Conservation (phyloP, 1,139 yeast species). For the Meyerozyma sp. region DNA sequence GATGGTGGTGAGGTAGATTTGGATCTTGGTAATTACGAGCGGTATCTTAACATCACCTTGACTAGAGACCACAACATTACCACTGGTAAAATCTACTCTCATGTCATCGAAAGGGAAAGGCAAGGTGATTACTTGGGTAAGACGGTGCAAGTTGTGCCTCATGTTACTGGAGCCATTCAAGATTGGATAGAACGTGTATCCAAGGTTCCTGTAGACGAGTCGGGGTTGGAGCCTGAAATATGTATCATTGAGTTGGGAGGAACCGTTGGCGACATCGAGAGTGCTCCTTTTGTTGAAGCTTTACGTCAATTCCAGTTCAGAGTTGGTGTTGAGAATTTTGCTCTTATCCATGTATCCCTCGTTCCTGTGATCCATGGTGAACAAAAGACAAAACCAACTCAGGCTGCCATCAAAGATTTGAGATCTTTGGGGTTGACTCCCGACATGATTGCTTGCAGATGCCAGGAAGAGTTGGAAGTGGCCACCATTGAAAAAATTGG, state of each 20-base stretch:
- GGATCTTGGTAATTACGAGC: conserved; percentile 96
- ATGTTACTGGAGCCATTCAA: conserved; percentile 93
- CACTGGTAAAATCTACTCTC: conserved; percentile 93
- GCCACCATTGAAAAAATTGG: conserved; percentile 92
- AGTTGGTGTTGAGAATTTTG: conserved; percentile 91
- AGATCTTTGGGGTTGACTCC: conserved; percentile 93
- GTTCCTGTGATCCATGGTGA: conserved; percentile 98
- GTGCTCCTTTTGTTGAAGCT: conserved; percentile 98
- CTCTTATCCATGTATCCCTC: conserved; percentile 91
- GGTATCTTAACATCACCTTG: conserved; percentile 88
- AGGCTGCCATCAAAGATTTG: conserved; percentile 95
- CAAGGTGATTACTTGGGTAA: conserved; percentile 97
- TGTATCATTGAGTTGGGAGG: conserved; percentile 98
- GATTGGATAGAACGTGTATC: conserved; percentile 98
- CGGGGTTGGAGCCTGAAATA: conserved; percentile 84
- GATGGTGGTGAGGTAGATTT: conserved; percentile 99
- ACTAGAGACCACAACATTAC: conserved; percentile 95
- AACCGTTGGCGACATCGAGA: conserved; percentile 98
- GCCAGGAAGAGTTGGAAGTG: conserved; percentile 74
- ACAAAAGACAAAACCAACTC: conserved; percentile 98
- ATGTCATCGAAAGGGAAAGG: conserved; percentile 91
- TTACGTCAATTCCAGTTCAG: conserved; percentile 97
- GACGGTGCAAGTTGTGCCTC: conserved; percentile 99
- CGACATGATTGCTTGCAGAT: conserved; percentile 97
- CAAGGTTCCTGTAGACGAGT: conserved; percentile 84